Evolutionary conservation across 2,329 filamentous ascomycete species (phyloP).

Genomic region (Penicillium sp.): DNA sequence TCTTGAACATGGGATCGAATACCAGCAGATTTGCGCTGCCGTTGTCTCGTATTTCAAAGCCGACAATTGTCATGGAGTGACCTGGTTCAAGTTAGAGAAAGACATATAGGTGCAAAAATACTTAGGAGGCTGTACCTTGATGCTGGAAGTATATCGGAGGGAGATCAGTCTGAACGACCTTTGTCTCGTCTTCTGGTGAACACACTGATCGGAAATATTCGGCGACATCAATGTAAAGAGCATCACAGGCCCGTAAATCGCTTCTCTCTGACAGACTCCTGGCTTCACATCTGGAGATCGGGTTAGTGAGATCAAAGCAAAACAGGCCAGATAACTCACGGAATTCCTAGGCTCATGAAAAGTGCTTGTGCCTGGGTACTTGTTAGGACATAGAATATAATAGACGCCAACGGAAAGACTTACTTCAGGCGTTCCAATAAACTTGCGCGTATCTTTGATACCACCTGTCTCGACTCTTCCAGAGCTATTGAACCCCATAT

Average conservation of each 20-base stretch:
- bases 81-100: slow-evolving; percentile 46
- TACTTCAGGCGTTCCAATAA: slow-evolving; percentile 90
- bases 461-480: slow-evolving; percentile 81
- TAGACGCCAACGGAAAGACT: slow-evolving; percentile 5
- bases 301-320: slow-evolving; percentile 7
- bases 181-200: slow-evolving; percentile 48
- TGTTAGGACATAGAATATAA: slow-evolving; percentile 9
- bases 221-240: slow-evolving; percentile 67
- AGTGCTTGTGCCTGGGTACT: slow-evolving; percentile 68
- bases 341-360: slow-evolving; percentile 66
- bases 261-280: slow-evolving; percentile 54
- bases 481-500: slow-evolving; percentile 71
- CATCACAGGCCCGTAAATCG: slow-evolving; percentile 49
- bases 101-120: background rate
- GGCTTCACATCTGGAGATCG: slow-evolving; percentile 53
- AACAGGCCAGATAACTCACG: slow-evolving; percentile 45
- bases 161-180: slow-evolving; percentile 67
- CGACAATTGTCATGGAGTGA: slow-evolving; percentile 87
- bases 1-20: slow-evolving; percentile 81
- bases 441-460: slow-evolving; percentile 84
- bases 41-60: slow-evolving; percentile 67
- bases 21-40: slow-evolving; percentile 71
- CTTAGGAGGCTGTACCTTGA: slow-evolving; percentile 50
- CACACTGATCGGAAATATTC: slow-evolving; percentile 66
- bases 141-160: slow-evolving; percentile 91